Evolutionary conservation across 352 stramenopile genomes (phyloP).

Genomic region (Pythium graminicola): DNA sequence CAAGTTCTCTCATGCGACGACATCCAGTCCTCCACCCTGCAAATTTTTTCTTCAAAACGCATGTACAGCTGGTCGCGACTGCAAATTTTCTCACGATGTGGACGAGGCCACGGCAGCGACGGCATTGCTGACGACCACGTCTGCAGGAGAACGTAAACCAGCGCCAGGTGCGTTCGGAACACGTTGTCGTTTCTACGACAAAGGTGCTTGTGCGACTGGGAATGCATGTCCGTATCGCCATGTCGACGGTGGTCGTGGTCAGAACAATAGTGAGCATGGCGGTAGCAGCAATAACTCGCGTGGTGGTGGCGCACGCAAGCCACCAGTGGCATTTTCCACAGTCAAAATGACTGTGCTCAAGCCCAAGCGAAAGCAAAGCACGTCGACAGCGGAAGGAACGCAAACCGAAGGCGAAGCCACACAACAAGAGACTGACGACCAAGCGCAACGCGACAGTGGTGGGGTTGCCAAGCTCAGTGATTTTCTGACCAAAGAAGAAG

Average conservation of each 20-base stretch:
- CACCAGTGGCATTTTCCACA: conserved; percentile 16
- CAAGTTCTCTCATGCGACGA: conserved; percentile 50
- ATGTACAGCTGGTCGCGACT: conserved; percentile 53
- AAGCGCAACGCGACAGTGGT: conserved; percentile 28
- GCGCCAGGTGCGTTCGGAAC: conserved; percentile 39
- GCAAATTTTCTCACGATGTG: conserved; percentile 54
- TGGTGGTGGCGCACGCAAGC: neutral
- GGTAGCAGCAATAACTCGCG: conserved; percentile 3
- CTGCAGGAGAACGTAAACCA: conserved; percentile 34
- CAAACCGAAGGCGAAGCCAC: conserved; percentile 18
- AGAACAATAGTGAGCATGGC: conserved; percentile 9
- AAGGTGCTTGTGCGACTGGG: conserved; percentile 51
- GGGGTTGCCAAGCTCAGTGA: conserved; percentile 51
- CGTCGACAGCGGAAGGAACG: conserved; percentile 11
- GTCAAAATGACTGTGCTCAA: conserved; percentile 30
- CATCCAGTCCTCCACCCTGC: conserved; percentile 41
- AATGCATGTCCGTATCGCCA: conserved; percentile 67
- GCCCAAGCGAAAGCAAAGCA: conserved; percentile 25
- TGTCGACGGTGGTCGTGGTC: conserved; percentile 18
- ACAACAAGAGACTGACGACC: conserved; percentile 22
- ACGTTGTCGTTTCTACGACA: conserved; percentile 71
- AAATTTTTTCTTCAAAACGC: conserved; percentile 67
- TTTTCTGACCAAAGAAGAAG: conserved; percentile 78
- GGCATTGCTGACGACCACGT: conserved; percentile 12
- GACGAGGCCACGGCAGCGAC: conserved; percentile 17